These are phyloP conservation scores for Pythium rishiriense DNA, from an alignment of 352 stramenopile species.

Conservation along the genomic window DNA sequence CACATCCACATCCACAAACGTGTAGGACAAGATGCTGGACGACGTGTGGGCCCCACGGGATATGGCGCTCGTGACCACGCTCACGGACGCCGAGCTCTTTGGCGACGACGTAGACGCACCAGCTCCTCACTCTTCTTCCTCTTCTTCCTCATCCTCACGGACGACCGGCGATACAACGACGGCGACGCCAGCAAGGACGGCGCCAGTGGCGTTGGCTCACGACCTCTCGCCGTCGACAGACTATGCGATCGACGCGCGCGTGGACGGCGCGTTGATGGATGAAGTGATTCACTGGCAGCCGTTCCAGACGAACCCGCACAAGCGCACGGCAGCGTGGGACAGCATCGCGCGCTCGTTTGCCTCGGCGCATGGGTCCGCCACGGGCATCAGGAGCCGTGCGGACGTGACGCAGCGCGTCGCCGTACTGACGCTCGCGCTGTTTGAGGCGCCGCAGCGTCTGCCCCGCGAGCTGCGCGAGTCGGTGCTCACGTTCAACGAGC, in stretches of 20 bases:
- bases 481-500: constrained; percentile 8
- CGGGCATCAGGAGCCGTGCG: neutral
- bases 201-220: no score
- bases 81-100: neutral
- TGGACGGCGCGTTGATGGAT: neutral
- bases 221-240: neutral
- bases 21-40: neutral
- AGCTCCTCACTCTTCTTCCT: no score
- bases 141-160: no score
- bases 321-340: neutral
- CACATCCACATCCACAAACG: no score
- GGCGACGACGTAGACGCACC: no score
- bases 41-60: neutral
- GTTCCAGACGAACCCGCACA: neutral
- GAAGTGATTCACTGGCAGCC: neutral
- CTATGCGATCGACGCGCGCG: neutral
- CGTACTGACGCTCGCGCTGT: neutral
- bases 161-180: neutral
- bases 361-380: neutral
- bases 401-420: neutral
- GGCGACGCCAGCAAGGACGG: neutral
- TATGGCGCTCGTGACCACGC: neutral
- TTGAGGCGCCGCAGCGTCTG: neutral
- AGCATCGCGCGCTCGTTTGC: neutral
- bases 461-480: neutral